Base-by-base conservation (phyloP, 371 early-diverging fungal species). In the Apophysomyces trapeziformis region DNA sequence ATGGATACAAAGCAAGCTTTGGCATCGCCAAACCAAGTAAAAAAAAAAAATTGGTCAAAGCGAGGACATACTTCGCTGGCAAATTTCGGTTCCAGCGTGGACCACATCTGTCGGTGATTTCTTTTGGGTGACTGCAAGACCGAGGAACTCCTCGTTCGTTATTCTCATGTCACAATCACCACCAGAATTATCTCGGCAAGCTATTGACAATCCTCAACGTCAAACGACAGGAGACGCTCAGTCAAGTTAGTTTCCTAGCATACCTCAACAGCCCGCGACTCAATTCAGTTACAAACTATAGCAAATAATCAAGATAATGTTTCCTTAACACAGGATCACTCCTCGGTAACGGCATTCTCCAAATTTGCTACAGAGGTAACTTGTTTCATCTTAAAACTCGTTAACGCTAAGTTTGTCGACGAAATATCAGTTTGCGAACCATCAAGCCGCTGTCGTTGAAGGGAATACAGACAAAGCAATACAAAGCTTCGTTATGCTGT, bases 401-500 rank as follows among this genome's bases (percentile, higher is more conserved):
- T 45, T 13, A 45, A n/a, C 13, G 16, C 13, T 45, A 7, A 45
- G n/a, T 45, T 45, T 13, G 13, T 7, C 5, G 13, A 7, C 5
- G 16, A 45, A 45, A 12, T 45, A 13, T 45, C 13, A 70, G 71
- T 70, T 67, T 63, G 38, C 16, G 4, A 61, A 38, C 32, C 66
- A 67, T 54, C 63, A 57, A 1, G 50, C 67, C 36, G 47, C 38
- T 36, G 59, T 71, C 32, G 64, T 67, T 46, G 47, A 59, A 21
- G 71, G 67, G 36, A 58, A 64, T 41, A 56, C 50, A 6, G 72
- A 71, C 11, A 71, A 71, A 46, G 72, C 72, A 11, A 68, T 64
- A 38, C 72, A 71, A 18, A 65, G 65, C 32, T 71, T 71, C 62
- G 67, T 71, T 41, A 65, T 68, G 65, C 63, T 71, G 72, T 71